Conservation (phyloP, 345 rosid genomes). For the Erysimum cheiranthoides region DNA sequence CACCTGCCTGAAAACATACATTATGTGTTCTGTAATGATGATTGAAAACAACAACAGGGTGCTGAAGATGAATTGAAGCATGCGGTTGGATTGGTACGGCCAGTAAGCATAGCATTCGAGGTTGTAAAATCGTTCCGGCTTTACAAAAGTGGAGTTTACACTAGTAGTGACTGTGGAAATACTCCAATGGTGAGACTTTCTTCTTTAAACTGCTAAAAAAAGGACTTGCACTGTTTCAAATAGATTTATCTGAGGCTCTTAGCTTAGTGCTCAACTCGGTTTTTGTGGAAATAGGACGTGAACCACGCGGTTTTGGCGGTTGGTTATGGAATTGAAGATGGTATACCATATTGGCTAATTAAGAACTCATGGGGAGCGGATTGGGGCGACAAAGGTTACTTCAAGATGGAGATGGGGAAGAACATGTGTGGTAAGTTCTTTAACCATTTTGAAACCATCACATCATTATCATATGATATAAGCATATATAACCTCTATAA, state of each 20-base stretch:
- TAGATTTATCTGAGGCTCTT: neutral
- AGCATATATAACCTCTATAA: neutral
- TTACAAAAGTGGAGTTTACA: slow-evolving; percentile 85
- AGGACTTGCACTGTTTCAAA: neutral
- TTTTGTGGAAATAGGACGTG: slow-evolving; percentile 69
- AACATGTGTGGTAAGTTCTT: slow-evolving; percentile 93
- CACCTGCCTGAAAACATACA: neutral
- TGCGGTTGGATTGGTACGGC: slow-evolving; percentile 87
- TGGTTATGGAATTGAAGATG: slow-evolving; percentile 88
- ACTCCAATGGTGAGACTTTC: slow-evolving; percentile 67
- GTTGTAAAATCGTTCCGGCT: slow-evolving; percentile 68
- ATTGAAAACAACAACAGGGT: slow-evolving; percentile 58
- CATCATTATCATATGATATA: neutral
- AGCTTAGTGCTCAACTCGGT: neutral
- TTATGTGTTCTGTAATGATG: slow-evolving; percentile 13
- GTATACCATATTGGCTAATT: slow-evolving; percentile 83
- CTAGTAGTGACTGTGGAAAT: slow-evolving; percentile 67
- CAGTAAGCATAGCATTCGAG: slow-evolving; percentile 92
- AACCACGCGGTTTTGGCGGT: slow-evolving; percentile 97
- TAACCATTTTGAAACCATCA: slow-evolving; percentile 12
- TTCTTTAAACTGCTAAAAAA: slow-evolving; percentile 6
- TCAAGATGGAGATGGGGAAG: slow-evolving; percentile 94
- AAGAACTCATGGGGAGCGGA: slow-evolving; percentile 90
- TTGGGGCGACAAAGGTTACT: slow-evolving; percentile 90
- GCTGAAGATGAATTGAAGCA: slow-evolving; percentile 90